These are phyloP conservation scores for Cyberlindnera maclurae DNA, from an alignment of 805 yeast species.

Conservation along the genomic window DNA sequence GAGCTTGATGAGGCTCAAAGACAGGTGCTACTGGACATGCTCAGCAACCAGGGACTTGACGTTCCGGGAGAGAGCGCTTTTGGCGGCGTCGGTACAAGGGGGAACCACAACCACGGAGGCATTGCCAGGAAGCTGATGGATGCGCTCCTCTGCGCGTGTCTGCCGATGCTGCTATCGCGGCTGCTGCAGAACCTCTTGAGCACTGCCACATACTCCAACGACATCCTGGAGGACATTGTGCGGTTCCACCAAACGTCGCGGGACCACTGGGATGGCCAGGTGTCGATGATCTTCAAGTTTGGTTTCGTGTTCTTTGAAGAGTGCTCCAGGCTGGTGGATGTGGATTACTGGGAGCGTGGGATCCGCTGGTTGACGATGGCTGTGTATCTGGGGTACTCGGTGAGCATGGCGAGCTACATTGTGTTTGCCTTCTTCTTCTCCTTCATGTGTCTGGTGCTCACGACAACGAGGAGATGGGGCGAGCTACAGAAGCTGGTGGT, in stretches of 20 bases:
- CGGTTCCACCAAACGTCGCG: neutral
- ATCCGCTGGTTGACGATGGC: slow-evolving; percentile 6
- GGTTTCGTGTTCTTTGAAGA: slow-evolving; percentile 5
- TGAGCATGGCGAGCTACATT: slow-evolving; percentile 12
- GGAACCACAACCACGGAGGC: too few species aligned
- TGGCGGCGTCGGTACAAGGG: too few species aligned
- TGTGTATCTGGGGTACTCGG: slow-evolving; percentile 10
- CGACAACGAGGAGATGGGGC: slow-evolving; percentile 14
- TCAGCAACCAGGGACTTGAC: too few species aligned
- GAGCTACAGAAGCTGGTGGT: slow-evolving; percentile 5
- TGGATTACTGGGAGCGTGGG: neutral
- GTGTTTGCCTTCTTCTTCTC: slow-evolving; percentile 12
- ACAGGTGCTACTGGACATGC: too few species aligned
- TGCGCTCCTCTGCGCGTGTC: slow-evolving; percentile 5
- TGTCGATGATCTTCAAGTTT: slow-evolving; percentile 10
- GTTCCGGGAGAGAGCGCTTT: neutral
- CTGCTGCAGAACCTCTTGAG: slow-evolving; percentile 8
- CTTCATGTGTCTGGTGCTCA: slow-evolving; percentile 10
- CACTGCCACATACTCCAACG: slow-evolving; percentile 12
- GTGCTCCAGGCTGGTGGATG: slow-evolving; percentile 1
- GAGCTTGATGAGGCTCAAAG: neutral
- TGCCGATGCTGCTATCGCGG: slow-evolving; percentile 9
- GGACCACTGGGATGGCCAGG: slow-evolving; percentile 2
- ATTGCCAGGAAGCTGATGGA: slow-evolving; percentile 3
- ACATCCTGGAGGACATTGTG: slow-evolving; percentile 12